These are phyloP conservation scores for Gautieria morchelliformis DNA, from an alignment of 768 basidiomycete species.

Conservation along the genomic window DNA sequence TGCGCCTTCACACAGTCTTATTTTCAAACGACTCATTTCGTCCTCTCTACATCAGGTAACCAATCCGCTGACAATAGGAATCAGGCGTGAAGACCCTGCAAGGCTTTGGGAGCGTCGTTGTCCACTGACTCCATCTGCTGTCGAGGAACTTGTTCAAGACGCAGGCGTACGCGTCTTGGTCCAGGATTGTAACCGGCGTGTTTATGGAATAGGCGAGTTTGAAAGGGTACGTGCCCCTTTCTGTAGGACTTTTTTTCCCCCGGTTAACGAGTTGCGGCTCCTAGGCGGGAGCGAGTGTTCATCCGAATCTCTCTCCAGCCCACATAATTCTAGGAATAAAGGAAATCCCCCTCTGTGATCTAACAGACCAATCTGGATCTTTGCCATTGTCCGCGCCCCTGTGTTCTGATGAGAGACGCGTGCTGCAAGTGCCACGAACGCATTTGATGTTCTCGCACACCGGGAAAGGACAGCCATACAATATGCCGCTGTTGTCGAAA, in stretches of 20 bases:
- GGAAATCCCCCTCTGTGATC: slow-evolving; percentile 62
- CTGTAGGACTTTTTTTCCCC: not conserved
- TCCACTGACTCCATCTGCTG: slow-evolving; percentile 71
- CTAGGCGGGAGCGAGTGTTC: slow-evolving; percentile 72
- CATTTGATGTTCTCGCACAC: slow-evolving; percentile 94
- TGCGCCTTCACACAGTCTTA: not conserved
- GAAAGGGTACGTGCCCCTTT: slow-evolving; percentile 39
- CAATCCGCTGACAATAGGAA: slow-evolving; percentile 34
- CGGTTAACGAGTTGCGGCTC: not conserved
- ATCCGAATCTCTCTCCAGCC: slow-evolving; percentile 44
- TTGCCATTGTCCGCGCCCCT: slow-evolving; percentile 30
- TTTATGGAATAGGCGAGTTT: slow-evolving; percentile 60
- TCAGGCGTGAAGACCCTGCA: slow-evolving; percentile 67
- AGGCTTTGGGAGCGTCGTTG: slow-evolving; percentile 83
- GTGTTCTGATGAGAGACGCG: slow-evolving; percentile 5
- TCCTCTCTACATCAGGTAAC: not conserved
- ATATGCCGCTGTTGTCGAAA: slow-evolving; percentile 63
- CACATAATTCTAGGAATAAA: slow-evolving; percentile 86
- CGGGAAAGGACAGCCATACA: slow-evolving; percentile 79
- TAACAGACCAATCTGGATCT: slow-evolving; percentile 20
- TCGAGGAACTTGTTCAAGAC: slow-evolving; percentile 46
- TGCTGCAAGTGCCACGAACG: slow-evolving; percentile 39
- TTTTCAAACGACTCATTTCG: not conserved
- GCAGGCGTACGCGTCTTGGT: slow-evolving; percentile 60
- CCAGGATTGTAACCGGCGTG: slow-evolving; percentile 65